Evolutionary conservation across 768 basidiomycete species (phyloP), one percentile per base, ranked within the genome.

Genomic region (Galerina sulciceps): DNA sequence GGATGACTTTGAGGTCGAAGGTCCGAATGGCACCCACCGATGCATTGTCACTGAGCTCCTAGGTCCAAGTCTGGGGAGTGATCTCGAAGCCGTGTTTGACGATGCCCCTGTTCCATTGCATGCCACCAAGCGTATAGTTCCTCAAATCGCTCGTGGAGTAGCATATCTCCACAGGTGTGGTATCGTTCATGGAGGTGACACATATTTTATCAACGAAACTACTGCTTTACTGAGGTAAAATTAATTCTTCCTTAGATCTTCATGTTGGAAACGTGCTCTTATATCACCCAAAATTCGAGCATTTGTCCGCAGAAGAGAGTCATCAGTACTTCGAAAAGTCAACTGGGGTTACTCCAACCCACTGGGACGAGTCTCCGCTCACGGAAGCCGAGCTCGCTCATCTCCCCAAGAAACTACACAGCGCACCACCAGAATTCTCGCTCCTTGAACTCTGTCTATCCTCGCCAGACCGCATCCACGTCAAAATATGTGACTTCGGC

Each of bases 21-120:
- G 63, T 13, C 59, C 63, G 17, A 64, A 64, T 53, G 63, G 63
- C 13, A 55, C 41, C n/a, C 63, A 64, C 46, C 52, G 42, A 18
- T 61, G 63, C 34, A 48, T 64, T 46, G 59, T 64, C 40, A 51
- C 55, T 35, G 57, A 57, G 40, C 22, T 67, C 18, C 47, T 55
- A 6, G 60, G 63, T 15, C 63, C 63, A 6, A 53, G 53, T 37
- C 22, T 58, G 46, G 45, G 20, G 9, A 15, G 11, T 11, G 17
- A 20, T 45, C 23, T 45, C n/a, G 26, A 31, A 31, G 26, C 1
- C 5, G 10, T 18, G 17, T 13, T 20, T 45, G 18, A 18, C 44
- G 23, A 45, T 8, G 22, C 18, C 11, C 44, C 44, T 6, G 18
- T 22, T 18, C 20, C 23, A 31, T 31, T 31, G 5, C 26, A 8